Conservation (phyloP, 805 yeast species). For the Hyphopichia homilentoma region DNA sequence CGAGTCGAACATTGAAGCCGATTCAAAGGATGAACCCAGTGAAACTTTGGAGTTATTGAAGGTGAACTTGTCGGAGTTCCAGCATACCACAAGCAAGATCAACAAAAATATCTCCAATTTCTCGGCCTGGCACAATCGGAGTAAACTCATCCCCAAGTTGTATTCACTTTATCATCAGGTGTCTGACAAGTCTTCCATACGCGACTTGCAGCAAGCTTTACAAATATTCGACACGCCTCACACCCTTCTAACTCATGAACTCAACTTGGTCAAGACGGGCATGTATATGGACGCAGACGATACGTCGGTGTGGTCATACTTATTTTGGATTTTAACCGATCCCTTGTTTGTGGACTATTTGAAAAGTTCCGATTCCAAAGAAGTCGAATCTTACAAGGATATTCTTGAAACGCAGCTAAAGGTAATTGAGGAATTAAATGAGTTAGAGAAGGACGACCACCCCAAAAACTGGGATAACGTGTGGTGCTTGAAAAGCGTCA, state of each 20-base stretch:
- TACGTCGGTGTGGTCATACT: conserved; percentile 88
- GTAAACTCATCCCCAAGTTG: conserved; percentile 59
- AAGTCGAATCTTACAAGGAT: conserved; percentile 24
- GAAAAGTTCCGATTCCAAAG: conserved; percentile 8
- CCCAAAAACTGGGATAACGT: conserved; percentile 49
- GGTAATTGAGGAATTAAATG: conserved; percentile 59
- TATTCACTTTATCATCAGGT: conserved; percentile 18
- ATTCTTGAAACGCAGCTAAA: conserved; percentile 45
- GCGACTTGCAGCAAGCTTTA: conserved; percentile 3
- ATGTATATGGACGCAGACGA: conserved; percentile 92
- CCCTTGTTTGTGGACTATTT: conserved; percentile 31
- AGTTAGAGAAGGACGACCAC: conserved; percentile 66
- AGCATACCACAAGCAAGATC: conserved; percentile 74
- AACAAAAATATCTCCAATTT: conserved; percentile 84
- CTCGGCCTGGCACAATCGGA: conserved; percentile 93
- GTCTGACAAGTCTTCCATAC: conserved; percentile 3
- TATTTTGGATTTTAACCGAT: conserved; percentile 69
- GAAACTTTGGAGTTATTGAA: conserved; percentile 13
- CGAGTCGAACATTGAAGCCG: conserved; percentile 17
- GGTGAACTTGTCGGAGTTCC: conserved; percentile 53
- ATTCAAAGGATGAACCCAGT: conserved; percentile 3
- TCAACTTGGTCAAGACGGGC: conserved; percentile 72
- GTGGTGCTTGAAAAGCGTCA: conserved; percentile 71
- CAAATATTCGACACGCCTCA: conserved; percentile 27
- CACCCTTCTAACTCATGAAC: conserved; percentile 50